Evolutionary conservation across 2,329 filamentous ascomycete genomes (phyloP).

Genomic region (Colletotrichum aenigma): DNA sequence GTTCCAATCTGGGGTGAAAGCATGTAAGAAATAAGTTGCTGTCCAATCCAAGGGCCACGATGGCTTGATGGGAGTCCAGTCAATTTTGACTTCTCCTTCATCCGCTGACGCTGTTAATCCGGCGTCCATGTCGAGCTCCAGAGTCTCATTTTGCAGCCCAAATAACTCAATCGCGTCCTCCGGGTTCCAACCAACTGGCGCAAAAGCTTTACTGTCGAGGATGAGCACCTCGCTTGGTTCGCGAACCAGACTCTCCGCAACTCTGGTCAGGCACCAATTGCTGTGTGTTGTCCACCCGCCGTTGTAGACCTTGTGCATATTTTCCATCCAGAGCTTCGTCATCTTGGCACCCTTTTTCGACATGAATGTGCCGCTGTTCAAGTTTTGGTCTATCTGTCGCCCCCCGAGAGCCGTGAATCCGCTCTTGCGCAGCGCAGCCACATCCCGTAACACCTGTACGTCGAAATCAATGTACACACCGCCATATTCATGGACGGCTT

Average conservation of each 20-base stretch:
- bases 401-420: neutral
- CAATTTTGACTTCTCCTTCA: neutral
- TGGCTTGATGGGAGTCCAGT: neutral
- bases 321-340: conserved; percentile 23
- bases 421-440: neutral
- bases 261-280: conserved; percentile 13
- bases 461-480: conserved; percentile 29
- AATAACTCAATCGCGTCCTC: neutral
- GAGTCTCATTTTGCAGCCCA: neutral
- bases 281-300: conserved; percentile 31
- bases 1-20: neutral
- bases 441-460: conserved; percentile 9
- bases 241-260: neutral
- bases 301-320: conserved; percentile 30
- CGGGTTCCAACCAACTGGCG: neutral
- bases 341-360: conserved; percentile 16
- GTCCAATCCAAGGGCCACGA: neutral
- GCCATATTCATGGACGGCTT: conserved; percentile 24
- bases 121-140: neutral
- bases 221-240: neutral
- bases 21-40: neutral
- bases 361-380: neutral
- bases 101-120: neutral
- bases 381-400: neutral
- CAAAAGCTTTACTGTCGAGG: neutral